These are phyloP conservation scores for Turnera subulata DNA, from an alignment of 345 rosid species.

Conservation along the genomic window DNA sequence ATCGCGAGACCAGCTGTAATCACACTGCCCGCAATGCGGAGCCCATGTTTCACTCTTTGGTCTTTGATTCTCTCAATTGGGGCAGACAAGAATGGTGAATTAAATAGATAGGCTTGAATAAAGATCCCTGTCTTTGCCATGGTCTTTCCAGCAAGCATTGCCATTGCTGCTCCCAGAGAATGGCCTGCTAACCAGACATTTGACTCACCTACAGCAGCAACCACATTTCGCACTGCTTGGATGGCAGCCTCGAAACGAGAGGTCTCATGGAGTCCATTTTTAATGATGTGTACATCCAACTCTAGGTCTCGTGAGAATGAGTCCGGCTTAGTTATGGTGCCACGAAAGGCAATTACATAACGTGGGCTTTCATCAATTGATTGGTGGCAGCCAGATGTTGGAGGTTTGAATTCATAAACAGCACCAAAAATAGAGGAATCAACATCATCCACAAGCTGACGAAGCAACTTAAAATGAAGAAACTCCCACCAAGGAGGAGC, in stretches of 20 bases:
- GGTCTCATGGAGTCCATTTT: constrained; percentile 60
- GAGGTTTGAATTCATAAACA: constrained; percentile 59
- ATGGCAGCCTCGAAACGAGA: constrained; percentile 76
- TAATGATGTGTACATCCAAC: constrained; percentile 56
- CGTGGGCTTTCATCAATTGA: constrained; percentile 44
- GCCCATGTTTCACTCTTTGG: constrained; percentile 55
- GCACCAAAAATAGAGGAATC: constrained; percentile 84
- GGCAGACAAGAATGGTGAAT: constrained; percentile 77
- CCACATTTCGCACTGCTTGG: constrained; percentile 64
- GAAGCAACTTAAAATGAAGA: constrained; percentile 55
- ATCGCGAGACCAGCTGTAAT: constrained; percentile 82
- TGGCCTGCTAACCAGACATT: constrained; percentile 92
- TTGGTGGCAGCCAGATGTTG: constrained; percentile 22
- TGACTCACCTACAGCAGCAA: constrained; percentile 56
- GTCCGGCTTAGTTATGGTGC: constrained; percentile 67
- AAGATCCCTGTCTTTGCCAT: constrained; percentile 55
- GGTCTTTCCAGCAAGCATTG: constrained; percentile 70
- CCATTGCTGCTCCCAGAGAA: constrained; percentile 87
- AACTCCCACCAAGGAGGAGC: constrained; percentile 88
- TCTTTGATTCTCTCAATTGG: constrained; percentile 69
- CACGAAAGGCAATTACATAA: constrained; percentile 71
- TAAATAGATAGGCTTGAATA: constrained; percentile 65
- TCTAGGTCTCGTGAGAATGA: constrained; percentile 63
- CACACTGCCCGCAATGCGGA: constrained; percentile 65
- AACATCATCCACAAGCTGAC: constrained; percentile 57